phyloP scores from a whole-genome alignment of 306 rosid species.

The Vicia sativa region DNA sequence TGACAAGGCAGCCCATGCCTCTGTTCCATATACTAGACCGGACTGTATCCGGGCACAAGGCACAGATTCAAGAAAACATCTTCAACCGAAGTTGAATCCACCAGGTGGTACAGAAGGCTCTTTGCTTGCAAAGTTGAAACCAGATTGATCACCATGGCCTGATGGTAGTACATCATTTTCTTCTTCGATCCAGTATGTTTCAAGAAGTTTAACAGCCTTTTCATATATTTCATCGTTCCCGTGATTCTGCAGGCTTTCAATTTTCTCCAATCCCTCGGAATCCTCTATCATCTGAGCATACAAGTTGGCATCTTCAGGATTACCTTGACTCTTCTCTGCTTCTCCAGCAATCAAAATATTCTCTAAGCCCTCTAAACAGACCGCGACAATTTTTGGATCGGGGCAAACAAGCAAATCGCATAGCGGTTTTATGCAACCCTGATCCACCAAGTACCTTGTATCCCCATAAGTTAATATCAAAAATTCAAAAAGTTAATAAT shows the following conservation, averaged over 20 bases:
- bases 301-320: constrained; percentile 59
- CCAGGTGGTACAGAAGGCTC: constrained; percentile 73
- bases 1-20: constrained; percentile 45
- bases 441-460: constrained; percentile 68
- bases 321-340: constrained; percentile 61
- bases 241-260: constrained; percentile 78
- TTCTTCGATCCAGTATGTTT: constrained; percentile 76
- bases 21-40: constrained; percentile 50
- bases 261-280: constrained; percentile 80
- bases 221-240: constrained; percentile 85
- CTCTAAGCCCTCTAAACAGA: constrained; percentile 79
- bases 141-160: constrained; percentile 54
- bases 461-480: constrained; percentile 4
- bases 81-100: constrained; percentile 81
- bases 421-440: constrained; percentile 80
- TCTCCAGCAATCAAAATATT: constrained; percentile 83
- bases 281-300: constrained; percentile 81
- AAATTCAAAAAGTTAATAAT: not conserved
- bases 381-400: constrained; percentile 71
- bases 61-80: constrained; percentile 16
- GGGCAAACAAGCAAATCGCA: constrained; percentile 88
- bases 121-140: constrained; percentile 61
- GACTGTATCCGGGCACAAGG: no score
- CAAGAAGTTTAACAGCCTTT: constrained; percentile 80
- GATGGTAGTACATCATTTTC: constrained; percentile 65